Conservation (phyloP, 495 filamentous ascomycete species). For the Arthonia radiata region DNA sequence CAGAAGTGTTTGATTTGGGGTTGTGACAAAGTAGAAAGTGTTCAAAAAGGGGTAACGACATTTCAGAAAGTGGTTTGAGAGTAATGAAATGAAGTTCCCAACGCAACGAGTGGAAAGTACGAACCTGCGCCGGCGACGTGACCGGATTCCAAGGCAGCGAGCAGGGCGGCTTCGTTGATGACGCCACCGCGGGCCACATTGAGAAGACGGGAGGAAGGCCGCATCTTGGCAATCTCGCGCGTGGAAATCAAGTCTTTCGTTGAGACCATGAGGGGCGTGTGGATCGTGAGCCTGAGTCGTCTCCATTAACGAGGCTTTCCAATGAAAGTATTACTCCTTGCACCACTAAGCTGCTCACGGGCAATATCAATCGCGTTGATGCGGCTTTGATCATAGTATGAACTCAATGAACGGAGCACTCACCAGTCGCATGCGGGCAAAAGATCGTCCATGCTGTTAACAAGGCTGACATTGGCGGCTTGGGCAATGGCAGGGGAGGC, state of each 20-base stretch:
- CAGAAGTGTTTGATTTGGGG: no score
- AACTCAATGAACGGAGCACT: no score
- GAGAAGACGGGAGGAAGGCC: slow-evolving; percentile 33
- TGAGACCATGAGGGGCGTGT: slow-evolving; percentile 46
- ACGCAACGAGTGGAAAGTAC: no score
- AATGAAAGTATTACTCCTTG: no score
- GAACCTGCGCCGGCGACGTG: slow-evolving; percentile 45
- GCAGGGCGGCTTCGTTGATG: slow-evolving; percentile 43
- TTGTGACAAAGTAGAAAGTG: no score
- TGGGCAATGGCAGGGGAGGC: slow-evolving; percentile 33
- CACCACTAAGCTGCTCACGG: no score
- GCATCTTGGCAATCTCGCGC: slow-evolving; percentile 40
- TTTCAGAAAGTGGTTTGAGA: no score
- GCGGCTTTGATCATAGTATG: no score
- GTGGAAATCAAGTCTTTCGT: slow-evolving; percentile 40
- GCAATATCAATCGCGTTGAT: no score
- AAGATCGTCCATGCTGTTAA: slow-evolving; percentile 25
- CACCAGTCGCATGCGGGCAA: slow-evolving; percentile 40
- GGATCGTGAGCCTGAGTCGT: slow-evolving; percentile 47
- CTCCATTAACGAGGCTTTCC: no score
- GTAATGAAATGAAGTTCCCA: no score
- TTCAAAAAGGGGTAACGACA: no score
- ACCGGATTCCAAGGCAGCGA: slow-evolving; percentile 37
- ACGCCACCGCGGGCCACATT: slow-evolving; percentile 55
- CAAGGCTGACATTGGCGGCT: slow-evolving; percentile 29